Percentiles rank a stretch among this genome's conserved stretches.
phyloP scores from a whole-genome alignment of 228 moss, liverwort and hornwort species.

The Sphagnum magellanicum region DNA sequence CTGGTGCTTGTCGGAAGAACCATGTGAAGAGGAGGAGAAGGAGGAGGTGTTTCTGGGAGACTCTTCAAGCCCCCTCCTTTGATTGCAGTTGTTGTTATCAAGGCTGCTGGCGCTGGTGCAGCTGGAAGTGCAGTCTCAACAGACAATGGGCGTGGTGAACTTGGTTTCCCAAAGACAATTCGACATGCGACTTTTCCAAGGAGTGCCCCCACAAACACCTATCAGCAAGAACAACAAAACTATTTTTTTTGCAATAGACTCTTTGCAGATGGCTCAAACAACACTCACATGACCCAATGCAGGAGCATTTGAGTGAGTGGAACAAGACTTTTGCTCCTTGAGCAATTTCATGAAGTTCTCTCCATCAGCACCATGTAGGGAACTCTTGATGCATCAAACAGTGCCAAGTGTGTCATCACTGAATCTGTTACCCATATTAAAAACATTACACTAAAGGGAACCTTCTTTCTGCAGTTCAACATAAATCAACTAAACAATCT shows the following conservation, averaged over 20 bases:
- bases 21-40: constrained; percentile 8
- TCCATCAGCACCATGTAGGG: background rate
- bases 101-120: constrained; percentile 21
- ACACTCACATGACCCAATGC: background rate
- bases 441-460: too few species aligned
- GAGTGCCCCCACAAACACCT: constrained; percentile 67
- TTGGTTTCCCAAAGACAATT: constrained; percentile 30
- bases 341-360: background rate
- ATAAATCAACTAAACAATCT: too few species aligned
- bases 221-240: background rate
- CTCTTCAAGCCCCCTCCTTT: constrained; percentile 14
- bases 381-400: background rate
- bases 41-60: constrained; percentile 10
- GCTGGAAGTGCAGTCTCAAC: constrained; percentile 11
- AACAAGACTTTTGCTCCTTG: background rate
- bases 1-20: constrained; percentile 7
- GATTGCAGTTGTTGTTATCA: constrained; percentile 21
- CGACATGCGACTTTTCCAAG: constrained; percentile 61
- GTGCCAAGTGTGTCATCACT: background rate
- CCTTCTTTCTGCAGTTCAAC: too few species aligned
- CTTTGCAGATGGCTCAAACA: background rate
- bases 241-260: background rate
- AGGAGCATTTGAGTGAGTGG: background rate
- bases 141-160: constrained; percentile 3
- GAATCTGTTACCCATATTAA: too few species aligned